Evolutionary conservation across 2,329 filamentous ascomycete genomes (phyloP).

Genomic region (Botrytis hyacinthi): DNA sequence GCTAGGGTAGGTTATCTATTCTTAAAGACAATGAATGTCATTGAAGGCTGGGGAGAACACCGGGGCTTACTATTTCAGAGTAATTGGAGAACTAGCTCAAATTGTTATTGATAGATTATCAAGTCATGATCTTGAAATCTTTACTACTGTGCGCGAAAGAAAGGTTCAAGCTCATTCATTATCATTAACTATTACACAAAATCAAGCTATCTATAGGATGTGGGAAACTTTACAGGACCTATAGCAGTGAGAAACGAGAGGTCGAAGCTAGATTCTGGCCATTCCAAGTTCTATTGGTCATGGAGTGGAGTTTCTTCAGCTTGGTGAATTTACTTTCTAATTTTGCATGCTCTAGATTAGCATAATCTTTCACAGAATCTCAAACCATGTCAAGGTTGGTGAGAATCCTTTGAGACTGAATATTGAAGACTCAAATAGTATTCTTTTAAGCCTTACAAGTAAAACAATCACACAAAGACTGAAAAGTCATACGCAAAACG

Average conservation of each 20-base stretch:
- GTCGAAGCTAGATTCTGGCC: not conserved
- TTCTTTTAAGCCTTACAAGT: too few relatives aligned
- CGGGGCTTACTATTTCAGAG: not conserved
- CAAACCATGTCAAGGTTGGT: not conserved
- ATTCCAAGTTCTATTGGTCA: not conserved
- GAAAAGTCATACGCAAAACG: too few relatives aligned
- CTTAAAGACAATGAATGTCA: not conserved
- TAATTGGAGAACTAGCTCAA: not conserved
- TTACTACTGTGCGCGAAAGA: not conserved
- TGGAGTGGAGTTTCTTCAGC: not conserved
- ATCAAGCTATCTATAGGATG: not conserved
- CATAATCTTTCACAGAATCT: not conserved
- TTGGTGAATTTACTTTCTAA: rapidly evolving
- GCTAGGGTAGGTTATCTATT: not conserved
- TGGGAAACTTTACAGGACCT: not conserved
- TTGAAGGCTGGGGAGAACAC: not conserved
- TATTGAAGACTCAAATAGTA: not conserved
- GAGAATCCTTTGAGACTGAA: not conserved
- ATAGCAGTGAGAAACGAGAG: not conserved
- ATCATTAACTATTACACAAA: not conserved
- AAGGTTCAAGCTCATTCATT: not conserved
- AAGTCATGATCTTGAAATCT: not conserved
- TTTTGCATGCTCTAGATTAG: not conserved
- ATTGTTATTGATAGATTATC: not conserved
- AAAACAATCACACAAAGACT: not conserved